Evolutionary conservation across 2,329 filamentous ascomycete genomes (phyloP).

Genomic region (Curvularia lunata): DNA sequence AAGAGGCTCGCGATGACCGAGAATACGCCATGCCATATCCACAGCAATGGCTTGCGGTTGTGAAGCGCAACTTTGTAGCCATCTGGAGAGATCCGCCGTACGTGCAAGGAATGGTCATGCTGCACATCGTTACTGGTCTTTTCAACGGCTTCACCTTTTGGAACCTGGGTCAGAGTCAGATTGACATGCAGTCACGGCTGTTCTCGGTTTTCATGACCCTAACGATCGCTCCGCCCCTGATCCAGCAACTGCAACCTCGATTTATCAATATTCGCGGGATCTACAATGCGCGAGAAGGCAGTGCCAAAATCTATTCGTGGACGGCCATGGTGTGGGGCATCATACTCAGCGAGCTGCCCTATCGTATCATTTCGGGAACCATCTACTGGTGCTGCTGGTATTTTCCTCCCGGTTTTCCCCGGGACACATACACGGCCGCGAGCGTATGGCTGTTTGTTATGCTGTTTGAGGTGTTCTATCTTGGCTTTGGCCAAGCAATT

Average conservation of each 20-base stretch:
- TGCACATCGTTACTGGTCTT: constrained; percentile 60
- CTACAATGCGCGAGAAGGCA: constrained; percentile 74
- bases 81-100: constrained; percentile 73
- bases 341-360: constrained; percentile 73
- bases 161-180: constrained; percentile 51
- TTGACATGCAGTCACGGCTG: constrained; percentile 63
- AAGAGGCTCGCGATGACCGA: constrained; percentile 50
- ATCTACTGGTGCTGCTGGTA: constrained; percentile 65
- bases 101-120: constrained; percentile 57
- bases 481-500: constrained; percentile 71
- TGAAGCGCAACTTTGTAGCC: constrained; percentile 60
- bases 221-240: constrained; percentile 74
- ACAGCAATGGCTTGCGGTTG: constrained; percentile 52
- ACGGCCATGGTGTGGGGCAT: constrained; percentile 70
- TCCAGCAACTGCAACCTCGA: constrained; percentile 77
- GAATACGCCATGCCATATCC: constrained; percentile 54
- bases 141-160: constrained; percentile 60
- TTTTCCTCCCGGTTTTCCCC: constrained; percentile 61
- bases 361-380: constrained; percentile 68
- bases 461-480: constrained; percentile 70
- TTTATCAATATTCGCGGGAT: constrained; percentile 71
- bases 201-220: constrained; percentile 81
- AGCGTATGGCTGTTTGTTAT: constrained; percentile 70
- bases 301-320: constrained; percentile 83
- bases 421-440: constrained; percentile 63